A percentile compares a stretch with the other conserved stretches of the same genome.
Conservation (phyloP, 495 filamentous ascomycete species). For the Tuber umbilicatum region DNA sequence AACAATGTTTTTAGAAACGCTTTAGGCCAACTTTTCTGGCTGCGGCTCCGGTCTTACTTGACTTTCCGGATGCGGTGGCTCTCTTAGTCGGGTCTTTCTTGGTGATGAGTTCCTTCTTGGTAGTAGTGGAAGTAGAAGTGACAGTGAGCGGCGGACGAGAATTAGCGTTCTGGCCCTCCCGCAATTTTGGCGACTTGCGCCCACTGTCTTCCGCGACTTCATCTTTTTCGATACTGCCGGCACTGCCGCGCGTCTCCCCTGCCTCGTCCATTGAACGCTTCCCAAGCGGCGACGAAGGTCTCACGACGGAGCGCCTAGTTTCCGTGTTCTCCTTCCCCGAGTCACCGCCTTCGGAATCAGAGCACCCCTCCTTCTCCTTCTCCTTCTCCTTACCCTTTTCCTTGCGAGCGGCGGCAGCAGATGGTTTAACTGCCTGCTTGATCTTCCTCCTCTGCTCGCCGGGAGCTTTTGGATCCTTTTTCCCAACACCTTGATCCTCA, state of each 20-base stretch:
- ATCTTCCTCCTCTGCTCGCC: slow-evolving; percentile 28
- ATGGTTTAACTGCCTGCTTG: slow-evolving; percentile 29
- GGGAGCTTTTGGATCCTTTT: slow-evolving; percentile 27
- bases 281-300: slow-evolving; percentile 24
- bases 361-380: slow-evolving; percentile 14
- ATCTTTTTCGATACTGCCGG: background rate
- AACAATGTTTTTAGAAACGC: slow-evolving; percentile 22
- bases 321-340: slow-evolving; percentile 39
- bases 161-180: slow-evolving; percentile 27
- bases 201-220: slow-evolving; percentile 25
- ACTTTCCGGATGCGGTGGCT: slow-evolving; percentile 22
- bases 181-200: slow-evolving; percentile 37
- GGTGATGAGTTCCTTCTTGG: background rate
- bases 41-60: slow-evolving; percentile 24
- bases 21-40: slow-evolving; percentile 35
- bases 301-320: slow-evolving; percentile 7
- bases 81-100: slow-evolving; percentile 12
- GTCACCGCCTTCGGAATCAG: slow-evolving; percentile 31
- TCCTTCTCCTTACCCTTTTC: slow-evolving; percentile 23
- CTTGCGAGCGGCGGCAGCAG: slow-evolving; percentile 4
- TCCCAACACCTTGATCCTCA: slow-evolving; percentile 37
- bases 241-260: background rate
- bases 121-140: background rate
- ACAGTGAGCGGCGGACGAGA: background rate
- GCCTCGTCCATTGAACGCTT: slow-evolving; percentile 20